Conservation (phyloP, 305 asterid genomes). For the Plantago coronopus region DNA sequence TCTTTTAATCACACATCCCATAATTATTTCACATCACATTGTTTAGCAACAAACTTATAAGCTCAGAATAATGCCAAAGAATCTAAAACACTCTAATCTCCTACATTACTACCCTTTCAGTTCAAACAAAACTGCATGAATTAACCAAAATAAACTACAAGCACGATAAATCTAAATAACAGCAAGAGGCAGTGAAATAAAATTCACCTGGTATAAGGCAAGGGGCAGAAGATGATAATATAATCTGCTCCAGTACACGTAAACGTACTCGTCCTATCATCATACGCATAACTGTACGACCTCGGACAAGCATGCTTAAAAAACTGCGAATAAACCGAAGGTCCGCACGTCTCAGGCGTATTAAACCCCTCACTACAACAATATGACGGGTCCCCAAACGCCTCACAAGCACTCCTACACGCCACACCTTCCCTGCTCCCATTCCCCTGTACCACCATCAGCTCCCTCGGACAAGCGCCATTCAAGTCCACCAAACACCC, state of each 20-base stretch:
- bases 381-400: conserved; percentile 72
- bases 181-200: conserved; percentile 4
- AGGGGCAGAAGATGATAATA: conserved; percentile 80
- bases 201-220: conserved; percentile 75
- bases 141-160: neutral
- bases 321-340: conserved; percentile 69
- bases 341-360: conserved; percentile 86
- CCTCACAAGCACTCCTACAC: conserved; percentile 97
- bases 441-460: conserved; percentile 57
- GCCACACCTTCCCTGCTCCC: conserved; percentile 57
- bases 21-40: too few species aligned
- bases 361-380: conserved; percentile 79
- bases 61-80: too few species aligned
- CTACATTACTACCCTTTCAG: neutral
- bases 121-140: neutral
- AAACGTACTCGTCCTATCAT: conserved; percentile 86
- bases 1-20: too few species aligned
- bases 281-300: conserved; percentile 89
- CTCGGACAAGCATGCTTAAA: conserved; percentile 92
- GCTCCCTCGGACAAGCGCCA: conserved; percentile 73
- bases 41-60: too few species aligned
- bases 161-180: neutral
- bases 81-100: neutral
- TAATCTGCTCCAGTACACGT: conserved; percentile 88
- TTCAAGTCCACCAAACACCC: conserved; percentile 84